Percentiles rank a stretch among this genome's conserved stretches.
phyloP scores from a whole-genome alignment of 2,329 filamentous ascomycete species.

The Venturia oleaginea region DNA sequence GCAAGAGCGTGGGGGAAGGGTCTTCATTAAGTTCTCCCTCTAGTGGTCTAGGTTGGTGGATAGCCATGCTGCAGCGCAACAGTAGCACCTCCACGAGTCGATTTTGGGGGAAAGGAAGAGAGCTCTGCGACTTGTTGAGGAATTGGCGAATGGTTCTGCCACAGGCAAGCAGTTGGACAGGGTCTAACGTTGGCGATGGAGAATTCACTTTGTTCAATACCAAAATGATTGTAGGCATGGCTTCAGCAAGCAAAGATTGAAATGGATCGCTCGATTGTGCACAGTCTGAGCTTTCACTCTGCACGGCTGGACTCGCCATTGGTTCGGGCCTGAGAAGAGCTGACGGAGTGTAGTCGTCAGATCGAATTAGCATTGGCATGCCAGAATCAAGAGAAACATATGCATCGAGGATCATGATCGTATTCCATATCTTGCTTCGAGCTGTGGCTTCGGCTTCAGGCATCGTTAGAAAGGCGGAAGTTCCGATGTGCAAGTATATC shows the following conservation, averaged over 20 bases:
- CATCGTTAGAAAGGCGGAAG: slow-evolving; percentile 1
- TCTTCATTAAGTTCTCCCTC: not conserved
- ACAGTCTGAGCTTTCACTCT: not conserved
- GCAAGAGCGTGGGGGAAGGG: not conserved
- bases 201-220: slow-evolving; percentile 9
- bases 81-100: slow-evolving; percentile 2
- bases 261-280: not conserved
- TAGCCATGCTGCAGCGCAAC: slow-evolving; percentile 5
- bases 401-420: slow-evolving; percentile 10
- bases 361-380: slow-evolving; percentile 6
- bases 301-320: not conserved
- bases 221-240: not conserved
- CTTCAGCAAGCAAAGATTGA: slow-evolving; percentile 3
- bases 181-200: slow-evolving; percentile 1
- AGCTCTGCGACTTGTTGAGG: not conserved
- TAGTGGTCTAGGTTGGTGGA: slow-evolving; percentile 6
- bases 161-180: slow-evolving; percentile 1
- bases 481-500: slow-evolving; percentile 9
- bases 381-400: slow-evolving; percentile 9
- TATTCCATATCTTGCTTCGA: slow-evolving; percentile 11
- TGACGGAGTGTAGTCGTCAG: slow-evolving; percentile 5
- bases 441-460: slow-evolving; percentile 1
- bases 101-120: not conserved
- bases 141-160: slow-evolving; percentile 11
- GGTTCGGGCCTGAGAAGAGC: not conserved